Evolutionary conservation across 2,329 filamentous ascomycete genomes (phyloP).

Genomic region (Monilinia vaccinii-corymbosi): DNA sequence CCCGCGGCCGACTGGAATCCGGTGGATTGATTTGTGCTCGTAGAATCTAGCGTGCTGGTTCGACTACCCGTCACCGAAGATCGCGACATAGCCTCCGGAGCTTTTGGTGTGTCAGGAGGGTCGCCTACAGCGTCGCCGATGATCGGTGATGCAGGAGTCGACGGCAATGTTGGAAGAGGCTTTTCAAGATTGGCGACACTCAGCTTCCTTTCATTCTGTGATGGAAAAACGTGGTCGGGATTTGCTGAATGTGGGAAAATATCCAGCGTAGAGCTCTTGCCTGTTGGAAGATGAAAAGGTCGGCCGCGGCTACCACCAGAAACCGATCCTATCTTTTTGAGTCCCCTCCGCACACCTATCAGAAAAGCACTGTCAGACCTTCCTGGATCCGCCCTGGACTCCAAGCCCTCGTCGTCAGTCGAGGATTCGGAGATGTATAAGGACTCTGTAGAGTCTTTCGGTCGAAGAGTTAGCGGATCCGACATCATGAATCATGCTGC

Average conservation of each 20-base stretch:
- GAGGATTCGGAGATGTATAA: conserved; percentile 18
- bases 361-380: conserved; percentile 22
- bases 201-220: conserved; percentile 16
- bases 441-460: conserved; percentile 25
- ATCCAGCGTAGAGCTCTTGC: conserved; percentile 13
- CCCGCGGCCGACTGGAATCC: conserved; percentile 16
- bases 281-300: conserved; percentile 19
- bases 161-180: conserved; percentile 27
- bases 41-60: conserved; percentile 29
- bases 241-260: conserved; percentile 13
- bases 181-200: conserved; percentile 26
- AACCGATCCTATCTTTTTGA: conserved; percentile 27
- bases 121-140: conserved; percentile 10
- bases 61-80: conserved; percentile 22
- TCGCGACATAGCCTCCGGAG: conserved; percentile 19
- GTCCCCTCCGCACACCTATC: conserved; percentile 25
- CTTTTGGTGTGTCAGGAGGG: conserved; percentile 24
- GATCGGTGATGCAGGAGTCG: conserved; percentile 19
- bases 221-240: conserved; percentile 4
- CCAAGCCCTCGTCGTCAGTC: conserved; percentile 18
- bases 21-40: conserved; percentile 21
- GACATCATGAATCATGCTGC: conserved; percentile 27
- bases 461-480: conserved; percentile 26
- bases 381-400: conserved; percentile 3
- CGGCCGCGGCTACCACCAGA: conserved; percentile 19